Evolutionary conservation across 805 yeast genomes (phyloP).

Genomic region (Saturnispora sekii): DNA sequence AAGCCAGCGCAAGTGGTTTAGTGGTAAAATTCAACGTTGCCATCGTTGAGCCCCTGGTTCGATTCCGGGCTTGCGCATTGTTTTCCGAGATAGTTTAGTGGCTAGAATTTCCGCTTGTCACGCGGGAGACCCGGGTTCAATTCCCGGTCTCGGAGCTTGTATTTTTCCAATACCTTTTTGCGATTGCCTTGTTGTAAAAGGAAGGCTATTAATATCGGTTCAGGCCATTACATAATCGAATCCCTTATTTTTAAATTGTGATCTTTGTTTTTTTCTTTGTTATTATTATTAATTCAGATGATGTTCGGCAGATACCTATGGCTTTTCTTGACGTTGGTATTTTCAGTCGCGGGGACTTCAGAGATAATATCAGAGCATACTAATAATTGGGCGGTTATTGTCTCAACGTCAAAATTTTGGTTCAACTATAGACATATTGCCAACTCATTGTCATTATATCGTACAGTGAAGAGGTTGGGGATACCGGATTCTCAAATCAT

Average conservation of each 20-base stretch:
- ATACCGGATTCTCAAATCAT: constrained; percentile 97
- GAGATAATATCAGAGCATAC: constrained; percentile 32
- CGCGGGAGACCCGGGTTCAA: constrained; percentile 37
- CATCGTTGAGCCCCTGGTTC: constrained; percentile 52
- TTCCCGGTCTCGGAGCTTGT: constrained; percentile 32
- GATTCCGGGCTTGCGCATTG: constrained; percentile 23
- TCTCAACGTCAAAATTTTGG: constrained; percentile 96
- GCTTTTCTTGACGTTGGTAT: neutral
- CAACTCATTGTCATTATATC: constrained; percentile 83
- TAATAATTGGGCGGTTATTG: constrained; percentile 77
- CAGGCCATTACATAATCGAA: neutral
- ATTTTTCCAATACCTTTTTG: neutral
- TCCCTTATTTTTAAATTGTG: neutral
- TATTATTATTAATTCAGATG: neutral
- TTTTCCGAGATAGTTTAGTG: constrained; percentile 32
- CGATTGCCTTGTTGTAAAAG: neutral
- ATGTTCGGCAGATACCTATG: neutral
- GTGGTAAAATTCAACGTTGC: constrained; percentile 24
- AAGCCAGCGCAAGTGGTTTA: constrained; percentile 21
- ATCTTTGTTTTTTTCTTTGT: neutral
- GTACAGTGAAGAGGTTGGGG: constrained; percentile 92
- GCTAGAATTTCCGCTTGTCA: constrained; percentile 36
- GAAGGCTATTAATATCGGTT: neutral
- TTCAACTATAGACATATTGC: constrained; percentile 98
- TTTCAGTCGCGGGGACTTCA: neutral